phyloP scores from a whole-genome alignment of 306 rosid species.

The Citrullus colocynthis region DNA sequence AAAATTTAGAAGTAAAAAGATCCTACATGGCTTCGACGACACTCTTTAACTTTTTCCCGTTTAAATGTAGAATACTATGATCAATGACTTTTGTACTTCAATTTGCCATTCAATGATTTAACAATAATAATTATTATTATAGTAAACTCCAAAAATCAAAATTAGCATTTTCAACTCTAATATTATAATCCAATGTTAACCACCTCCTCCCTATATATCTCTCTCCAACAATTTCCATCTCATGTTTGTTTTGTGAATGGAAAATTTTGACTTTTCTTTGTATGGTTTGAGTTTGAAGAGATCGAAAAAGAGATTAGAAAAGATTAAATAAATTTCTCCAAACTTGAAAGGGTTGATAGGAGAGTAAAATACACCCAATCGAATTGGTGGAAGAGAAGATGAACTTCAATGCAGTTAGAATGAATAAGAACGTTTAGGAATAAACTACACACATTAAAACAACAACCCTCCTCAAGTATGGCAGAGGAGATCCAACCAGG shows the following conservation, averaged over 20 bases:
- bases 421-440: no score
- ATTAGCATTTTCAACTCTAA: background rate
- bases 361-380: background rate
- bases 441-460: no score
- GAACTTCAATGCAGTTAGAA: no score
- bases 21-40: background rate
- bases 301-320: background rate
- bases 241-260: background rate
- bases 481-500: no score
- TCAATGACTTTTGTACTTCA: background rate
- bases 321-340: background rate
- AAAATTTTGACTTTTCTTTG: background rate
- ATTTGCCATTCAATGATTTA: background rate
- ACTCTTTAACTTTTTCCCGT: background rate
- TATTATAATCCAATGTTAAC: background rate
- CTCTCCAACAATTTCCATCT: background rate
- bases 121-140: background rate
- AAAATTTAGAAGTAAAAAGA: background rate
- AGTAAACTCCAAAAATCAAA: background rate
- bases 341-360: background rate
- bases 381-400: no score
- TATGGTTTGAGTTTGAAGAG: background rate
- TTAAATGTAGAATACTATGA: no score
- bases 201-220: background rate
- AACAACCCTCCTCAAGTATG: no score